Conservation (phyloP, 495 filamentous ascomycete species). For the Penicillium waksmanii region DNA sequence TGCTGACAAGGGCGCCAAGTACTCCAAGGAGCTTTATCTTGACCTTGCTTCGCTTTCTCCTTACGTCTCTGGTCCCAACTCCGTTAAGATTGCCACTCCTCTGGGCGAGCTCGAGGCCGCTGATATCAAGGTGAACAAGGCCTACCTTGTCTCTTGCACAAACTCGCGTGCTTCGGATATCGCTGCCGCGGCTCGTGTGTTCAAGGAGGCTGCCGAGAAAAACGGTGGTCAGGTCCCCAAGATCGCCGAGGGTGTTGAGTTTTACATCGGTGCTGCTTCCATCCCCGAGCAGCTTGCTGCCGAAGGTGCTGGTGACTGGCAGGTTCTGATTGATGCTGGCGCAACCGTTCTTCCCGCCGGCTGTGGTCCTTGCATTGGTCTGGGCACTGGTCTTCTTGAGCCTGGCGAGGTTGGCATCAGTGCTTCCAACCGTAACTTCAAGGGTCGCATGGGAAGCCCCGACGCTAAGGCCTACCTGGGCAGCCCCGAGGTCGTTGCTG, state of each 20-base stretch:
- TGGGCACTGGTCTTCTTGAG: conserved; percentile 81
- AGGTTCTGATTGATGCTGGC: conserved; percentile 78
- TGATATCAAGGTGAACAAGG: conserved; percentile 78
- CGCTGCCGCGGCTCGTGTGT: conserved; percentile 81
- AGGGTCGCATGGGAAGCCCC: conserved; percentile 84
- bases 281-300: conserved; percentile 76
- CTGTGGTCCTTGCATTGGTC: conserved; percentile 90
- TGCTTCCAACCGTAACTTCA: conserved; percentile 90
- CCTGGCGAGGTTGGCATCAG: conserved; percentile 87
- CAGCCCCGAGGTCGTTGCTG: conserved; percentile 90
- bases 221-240: conserved; percentile 64
- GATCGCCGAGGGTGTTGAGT: conserved; percentile 76
- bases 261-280: conserved; percentile 93
- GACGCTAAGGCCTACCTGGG: conserved; percentile 88
- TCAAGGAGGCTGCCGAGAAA: conserved; percentile 70
- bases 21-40: conserved; percentile 78
- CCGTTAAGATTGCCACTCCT: conserved; percentile 81
- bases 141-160: conserved; percentile 91
- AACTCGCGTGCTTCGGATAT: conserved; percentile 86
- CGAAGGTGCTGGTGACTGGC: conserved; percentile 87
- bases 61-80: conserved; percentile 89
- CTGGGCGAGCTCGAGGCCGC: conserved; percentile 71
- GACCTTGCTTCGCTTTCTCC: conserved; percentile 85
- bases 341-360: conserved; percentile 75
- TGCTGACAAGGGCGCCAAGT: conserved; percentile 78